Base-by-base conservation (phyloP, 2,329 filamentous ascomycete genomes). In the Exophiala lecanii-corni region DNA sequence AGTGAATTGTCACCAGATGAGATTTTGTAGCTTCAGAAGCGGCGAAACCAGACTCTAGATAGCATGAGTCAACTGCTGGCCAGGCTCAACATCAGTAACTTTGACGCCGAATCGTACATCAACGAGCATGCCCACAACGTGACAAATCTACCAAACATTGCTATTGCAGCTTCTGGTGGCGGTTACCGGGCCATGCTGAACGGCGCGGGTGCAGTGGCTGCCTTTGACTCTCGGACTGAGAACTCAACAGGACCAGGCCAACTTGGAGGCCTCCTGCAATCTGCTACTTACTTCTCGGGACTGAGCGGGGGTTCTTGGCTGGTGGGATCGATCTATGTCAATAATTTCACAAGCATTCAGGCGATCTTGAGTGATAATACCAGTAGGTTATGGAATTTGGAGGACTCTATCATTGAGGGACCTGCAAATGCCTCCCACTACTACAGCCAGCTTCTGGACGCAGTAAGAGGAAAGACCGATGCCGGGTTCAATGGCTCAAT, bases 221-320 rank as follows among this genome's bases (percentile, higher is more conserved):
- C 88, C 1, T 89, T 87, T 53, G 88, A 94, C 62, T 76, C 65
- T 55, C 77, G 88, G 16, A 89, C 84, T 0, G 61, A 71, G 0
- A 76, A 78, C 39, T 70, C 80, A 2, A 83, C 78, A 0, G 65
- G 56, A 5, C 58, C 66, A 3, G 85, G 85, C 3, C 84, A 87
- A 35, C 71, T 94, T 19, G 85, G 87, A 36, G 88, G 88, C 4
- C 66, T 94, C 51, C 69, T 94, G 51, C 88, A 94, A 67, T 74
- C 84, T 3, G 66, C 86, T 0, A 94, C 87, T 0, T 94, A 94
- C 59, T 62, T 94, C 10, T 74, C 86, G 2, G 87, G 86, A 6
- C 71, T 94, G 3, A 91, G 85, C 3, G 88, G 88, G 21, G 88
- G 87, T 39, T 79, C 81, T 39, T 94, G 88, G 88, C 71, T 94